A percentile compares a stretch with the other conserved stretches of the same genome.
Evolutionary conservation across 169 alveolate species (phyloP).

Genomic region (Plasmodium billcollinsi): DNA sequence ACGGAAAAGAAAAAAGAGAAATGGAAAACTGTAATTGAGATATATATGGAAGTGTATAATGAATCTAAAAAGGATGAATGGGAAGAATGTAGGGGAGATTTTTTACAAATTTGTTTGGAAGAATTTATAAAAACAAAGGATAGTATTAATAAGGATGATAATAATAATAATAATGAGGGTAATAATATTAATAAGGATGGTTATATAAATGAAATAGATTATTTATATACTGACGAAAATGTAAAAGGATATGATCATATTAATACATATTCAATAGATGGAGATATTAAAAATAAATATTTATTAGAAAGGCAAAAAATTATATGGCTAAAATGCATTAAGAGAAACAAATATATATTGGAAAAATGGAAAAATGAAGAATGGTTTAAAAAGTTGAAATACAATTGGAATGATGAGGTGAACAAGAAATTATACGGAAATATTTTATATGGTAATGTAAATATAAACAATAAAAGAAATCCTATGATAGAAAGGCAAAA

Average conservation of each 20-base stretch:
- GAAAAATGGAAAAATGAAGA: background rate
- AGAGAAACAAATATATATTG: background rate
- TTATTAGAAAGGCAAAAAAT: background rate
- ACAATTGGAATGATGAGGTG: background rate
- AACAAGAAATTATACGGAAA: background rate
- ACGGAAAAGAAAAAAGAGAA: background rate
- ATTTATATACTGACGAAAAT: no score
- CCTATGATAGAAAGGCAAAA: background rate
- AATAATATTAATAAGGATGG: no score
- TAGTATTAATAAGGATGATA: no score
- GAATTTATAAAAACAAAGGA: no score
- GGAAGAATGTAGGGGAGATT: background rate
- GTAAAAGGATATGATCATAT: no score
- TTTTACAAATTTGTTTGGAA: no score
- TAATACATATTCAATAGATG: no score
- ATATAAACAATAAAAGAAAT: background rate
- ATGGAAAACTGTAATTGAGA: background rate
- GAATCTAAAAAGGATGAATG: background rate
- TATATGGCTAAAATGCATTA: background rate
- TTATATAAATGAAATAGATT: no score
- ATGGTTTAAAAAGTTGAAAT: slow-evolving; percentile 1
- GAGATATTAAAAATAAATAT: background rate
- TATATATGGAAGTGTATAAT: background rate
- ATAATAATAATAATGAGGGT: no score
- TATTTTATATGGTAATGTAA: background rate